Evolutionary conservation across 2,329 filamentous ascomycete species (phyloP), one percentile per base, ranked within the genome.

Genomic region (Shiraia sp.): DNA sequence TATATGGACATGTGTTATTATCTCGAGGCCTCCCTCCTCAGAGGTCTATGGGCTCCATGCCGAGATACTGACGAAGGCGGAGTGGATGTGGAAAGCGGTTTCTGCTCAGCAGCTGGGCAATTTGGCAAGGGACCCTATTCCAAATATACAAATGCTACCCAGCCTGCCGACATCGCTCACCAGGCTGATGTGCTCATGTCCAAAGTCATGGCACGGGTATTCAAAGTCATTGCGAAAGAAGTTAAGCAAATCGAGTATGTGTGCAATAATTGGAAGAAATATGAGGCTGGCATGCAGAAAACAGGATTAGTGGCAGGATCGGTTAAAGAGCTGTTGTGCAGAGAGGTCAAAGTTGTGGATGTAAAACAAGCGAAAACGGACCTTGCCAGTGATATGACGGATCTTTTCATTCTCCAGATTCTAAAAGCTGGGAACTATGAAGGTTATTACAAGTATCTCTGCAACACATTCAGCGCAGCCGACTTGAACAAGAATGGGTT

Each of bases 1-100:
- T 42, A 31, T 14, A 25, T 32, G 17, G 25, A 42, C 24, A 36
- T 47, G 39, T 47, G 44, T 19, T 47, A 37, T 35, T 47, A 42
- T 24, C n/a, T 47, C 4, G 44, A 47, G 25, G 32, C 19, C 12
- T 37, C 26, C 19, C 27, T 47, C 10, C 23, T 47, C 14, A 28
- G 22, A 23, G 44, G 44, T 4, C 13, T n/a, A n/a, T n/a, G n/a
- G n/a, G n/a, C n/a, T n/a, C n/a, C n/a, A n/a, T n/a, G n/a, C n/a
- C n/a, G 32, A 13, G 44, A 47, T 13, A 43, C 44, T 13, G 34
- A 36, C 14, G 34, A 47, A 24, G 25, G 44, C 17, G 40, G n/a
- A 8, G 39, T 42, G 19, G 44, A 47, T 28, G 40, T 27, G 9
- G 44, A 47, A 23, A 32, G 39, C 8, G 36, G 39, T 31, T 42